Base-by-base conservation (phyloP, 2,329 filamentous ascomycete species). In the Stagonosporopsis tanaceti region DNA sequence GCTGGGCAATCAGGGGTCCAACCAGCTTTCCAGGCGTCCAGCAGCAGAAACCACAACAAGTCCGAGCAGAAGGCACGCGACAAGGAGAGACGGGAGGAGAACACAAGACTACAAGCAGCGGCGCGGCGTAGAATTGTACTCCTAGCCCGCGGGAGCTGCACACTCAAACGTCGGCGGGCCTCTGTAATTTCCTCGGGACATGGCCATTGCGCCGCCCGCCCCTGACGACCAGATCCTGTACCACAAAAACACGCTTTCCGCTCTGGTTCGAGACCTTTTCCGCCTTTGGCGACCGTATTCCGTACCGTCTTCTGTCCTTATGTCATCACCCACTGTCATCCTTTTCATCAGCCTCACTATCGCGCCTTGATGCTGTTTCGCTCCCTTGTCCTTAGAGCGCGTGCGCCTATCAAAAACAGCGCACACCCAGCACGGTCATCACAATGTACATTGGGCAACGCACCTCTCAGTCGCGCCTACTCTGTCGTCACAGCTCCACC, bases 401-500 rank as follows among this genome's bases (percentile, higher is more conserved):
- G 24, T 30, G 25, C 44, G 30, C 20, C 44, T 25, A 25, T 37
- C 28, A 51, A 15, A n/a, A 15, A 34, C 27, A 30, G 28, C n/a
- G 17, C 8, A 7, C 20, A 8, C 12, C 34, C 44, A 20, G 25
- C 39, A 32, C 48, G 3, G 5, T 17, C 28, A 12, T 28, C 32
- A 20, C 54, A 17, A n/a, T 28, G 15, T 22, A 40, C 32, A 35
- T 17, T 11, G 38, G 7, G 15, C 11, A 35, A 7, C 22, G n/a
- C 30, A 6, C 24, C 4, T 24, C 4, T 20, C n/a, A 51, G 34
- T 17, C 69, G 68, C 20, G 38, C 52, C 27, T 67, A 65, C 57
- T 69, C 71, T 38, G 61, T 66, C 35, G 66, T 66, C 44, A 53
- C 62, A 22, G 50, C 62, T 30, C 62, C 62, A 15, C 63, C 67